Evolutionary conservation across 768 basidiomycete species (phyloP).

Genomic region (Lactarius vividus): DNA sequence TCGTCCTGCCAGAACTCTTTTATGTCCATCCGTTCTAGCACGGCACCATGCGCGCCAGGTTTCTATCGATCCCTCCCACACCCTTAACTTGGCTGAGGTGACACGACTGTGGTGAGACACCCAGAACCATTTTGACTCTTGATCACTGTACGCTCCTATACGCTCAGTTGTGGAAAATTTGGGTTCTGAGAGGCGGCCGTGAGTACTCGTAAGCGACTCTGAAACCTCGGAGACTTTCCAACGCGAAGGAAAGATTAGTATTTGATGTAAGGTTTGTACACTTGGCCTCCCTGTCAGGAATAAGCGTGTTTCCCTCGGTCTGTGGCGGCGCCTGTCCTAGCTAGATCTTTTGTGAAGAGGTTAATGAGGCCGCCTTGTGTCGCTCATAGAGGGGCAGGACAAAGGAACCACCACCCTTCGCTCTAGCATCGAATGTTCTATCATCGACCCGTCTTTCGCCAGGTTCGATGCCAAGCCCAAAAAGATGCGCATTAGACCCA

Average conservation of each 20-base stretch:
- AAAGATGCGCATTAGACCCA: not conserved
- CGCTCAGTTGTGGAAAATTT: conserved; percentile 12
- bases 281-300: not conserved
- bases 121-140: conserved; percentile 1
- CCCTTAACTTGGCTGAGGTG: not conserved
- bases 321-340: conserved; percentile 4
- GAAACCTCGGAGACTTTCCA: conserved; percentile 3
- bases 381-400: not conserved
- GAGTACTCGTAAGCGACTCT: conserved; percentile 1
- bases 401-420: not conserved
- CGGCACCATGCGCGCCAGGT: conserved; percentile 8
- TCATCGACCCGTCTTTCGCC: not conserved
- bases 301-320: not conserved
- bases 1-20: conserved; percentile 11
- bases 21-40: conserved; percentile 10
- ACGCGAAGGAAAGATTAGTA: not conserved
- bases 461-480: not conserved
- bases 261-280: not conserved
- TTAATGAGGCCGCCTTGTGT: not conserved
- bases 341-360: not conserved
- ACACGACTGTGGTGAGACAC: conserved; percentile 3
- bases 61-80: not conserved
- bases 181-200: conserved; percentile 16
- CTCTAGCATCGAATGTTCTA: not conserved
- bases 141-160: not conserved